Evolutionary conservation across 352 stramenopile genomes (phyloP), one percentile per base, ranked within the genome.

Genomic region (Pilasporangium apinafurcum): DNA sequence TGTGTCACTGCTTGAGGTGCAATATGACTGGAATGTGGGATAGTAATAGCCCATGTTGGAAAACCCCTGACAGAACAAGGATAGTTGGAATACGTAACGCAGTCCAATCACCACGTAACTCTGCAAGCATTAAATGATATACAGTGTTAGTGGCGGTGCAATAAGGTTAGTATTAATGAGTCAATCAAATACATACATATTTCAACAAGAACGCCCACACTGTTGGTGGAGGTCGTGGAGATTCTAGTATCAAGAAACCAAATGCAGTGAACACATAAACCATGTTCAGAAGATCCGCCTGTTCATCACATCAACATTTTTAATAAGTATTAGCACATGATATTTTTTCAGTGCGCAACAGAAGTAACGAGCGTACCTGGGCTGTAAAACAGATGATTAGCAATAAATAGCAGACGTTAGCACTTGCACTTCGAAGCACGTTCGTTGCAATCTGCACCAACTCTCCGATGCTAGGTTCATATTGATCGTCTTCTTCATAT

Each of bases 221-320:
- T 5, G 53, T 38, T 17, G 77, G 57, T n/a, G 63, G 60, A 1
- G 83, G 80, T 18, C 79, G 68, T 43, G 83, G 83, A 22, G 76
- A 89, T 38, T 95, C 83, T 25, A 90, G 51, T 5, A 81, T 57
- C 24, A 92, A 51, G 51, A 87, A 84, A 6, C 59, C 54, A 35
- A 95, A 95, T 12, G 64, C 70, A 32, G 59, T 56, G 5, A 87
- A 33, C 14, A 90, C 78, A 43, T 84, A 85, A 8, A 89, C 53
- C 51, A 92, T 71, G 37, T 92, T 95, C 22, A 95, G 50, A 14
- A 88, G 35, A 38, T 95, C 80, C 9, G 73, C 80, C 75, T 93
- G 38, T 2, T 5, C 8, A 12, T n/a, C 9, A 29, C 27, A 44
- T 8, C 51, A 20, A n/a, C n/a, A n/a, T n/a, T n/a, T n/a, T n/a